phyloP scores from a whole-genome alignment of 23 red algal genomes.

The Gracilaria domingensis region DNA sequence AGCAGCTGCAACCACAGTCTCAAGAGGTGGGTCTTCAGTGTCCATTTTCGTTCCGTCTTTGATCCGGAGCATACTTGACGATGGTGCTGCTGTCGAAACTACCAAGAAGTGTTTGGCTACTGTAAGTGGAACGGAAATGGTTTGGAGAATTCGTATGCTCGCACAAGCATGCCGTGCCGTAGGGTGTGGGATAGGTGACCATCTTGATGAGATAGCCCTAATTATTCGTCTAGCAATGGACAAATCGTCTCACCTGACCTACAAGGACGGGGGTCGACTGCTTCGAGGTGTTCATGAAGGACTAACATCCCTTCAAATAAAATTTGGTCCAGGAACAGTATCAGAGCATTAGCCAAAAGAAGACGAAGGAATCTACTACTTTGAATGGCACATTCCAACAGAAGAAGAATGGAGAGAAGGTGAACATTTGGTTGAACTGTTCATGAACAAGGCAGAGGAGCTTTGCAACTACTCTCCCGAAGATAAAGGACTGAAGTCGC shows the following conservation, averaged over 20 bases:
- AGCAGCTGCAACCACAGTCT: conserved; percentile 57
- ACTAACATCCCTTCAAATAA: conserved; percentile 71
- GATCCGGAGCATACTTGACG: conserved; percentile 52
- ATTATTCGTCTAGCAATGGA: conserved; percentile 61
- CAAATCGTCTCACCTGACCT: conserved; percentile 53
- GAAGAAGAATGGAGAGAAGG: conserved; percentile 66
- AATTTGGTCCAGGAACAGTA: conserved; percentile 48
- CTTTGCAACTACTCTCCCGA: background rate
- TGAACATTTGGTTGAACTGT: conserved; percentile 40
- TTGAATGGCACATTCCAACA: conserved; percentile 71
- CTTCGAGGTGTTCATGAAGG: conserved; percentile 93
- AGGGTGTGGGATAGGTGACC: conserved; percentile 36
- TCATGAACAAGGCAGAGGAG: conserved; percentile 46
- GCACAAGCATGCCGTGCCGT: conserved; percentile 86
- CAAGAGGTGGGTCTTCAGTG: conserved; percentile 56
- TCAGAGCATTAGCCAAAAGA: conserved; percentile 31
- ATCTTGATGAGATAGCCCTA: conserved; percentile 31
- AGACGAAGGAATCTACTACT: conserved; percentile 48
- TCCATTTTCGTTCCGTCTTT: conserved; percentile 75
- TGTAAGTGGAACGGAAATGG: conserved; percentile 75
- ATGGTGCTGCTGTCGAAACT: conserved; percentile 18
- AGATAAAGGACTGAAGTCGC: conserved; percentile 17
- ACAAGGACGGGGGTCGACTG: conserved; percentile 96
- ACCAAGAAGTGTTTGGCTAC: conserved; percentile 35
- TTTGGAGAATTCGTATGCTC: conserved; percentile 93